Evolutionary conservation across 768 basidiomycete species (phyloP).

Genomic region (Infundibulicybe gibba): DNA sequence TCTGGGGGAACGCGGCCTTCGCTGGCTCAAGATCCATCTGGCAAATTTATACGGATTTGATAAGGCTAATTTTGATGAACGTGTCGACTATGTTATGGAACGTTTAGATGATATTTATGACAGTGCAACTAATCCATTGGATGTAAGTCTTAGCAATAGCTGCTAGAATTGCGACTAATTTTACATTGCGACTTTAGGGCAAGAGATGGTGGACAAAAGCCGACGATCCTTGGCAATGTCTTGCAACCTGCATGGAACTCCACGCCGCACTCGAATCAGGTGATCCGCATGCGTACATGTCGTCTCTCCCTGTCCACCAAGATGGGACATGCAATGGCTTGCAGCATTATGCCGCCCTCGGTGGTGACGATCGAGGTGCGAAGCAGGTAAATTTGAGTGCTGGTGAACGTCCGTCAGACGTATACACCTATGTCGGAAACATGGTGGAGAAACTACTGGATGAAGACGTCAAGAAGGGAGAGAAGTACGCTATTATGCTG

Average conservation of each 20-base stretch:
- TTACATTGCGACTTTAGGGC: slow-evolving; percentile 41
- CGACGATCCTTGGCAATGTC: slow-evolving; percentile 97
- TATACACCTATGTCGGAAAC: slow-evolving; percentile 87
- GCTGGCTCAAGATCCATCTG: slow-evolving; percentile 95
- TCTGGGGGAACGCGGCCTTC: slow-evolving; percentile 79
- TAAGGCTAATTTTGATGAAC: slow-evolving; percentile 92
- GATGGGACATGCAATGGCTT: slow-evolving; percentile 98
- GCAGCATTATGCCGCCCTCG: slow-evolving; percentile 97
- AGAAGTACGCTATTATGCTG: slow-evolving; percentile 56
- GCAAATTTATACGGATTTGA: slow-evolving; percentile 93
- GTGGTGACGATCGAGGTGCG: slow-evolving; percentile 87
- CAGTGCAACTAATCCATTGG: slow-evolving; percentile 75
- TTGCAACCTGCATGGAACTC: slow-evolving; percentile 92
- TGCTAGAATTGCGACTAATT: background rate
- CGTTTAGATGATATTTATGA: slow-evolving; percentile 79
- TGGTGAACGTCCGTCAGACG: slow-evolving; percentile 86
- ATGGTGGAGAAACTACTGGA: slow-evolving; percentile 74
- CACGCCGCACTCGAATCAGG: slow-evolving; percentile 69
- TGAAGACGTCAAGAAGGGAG: slow-evolving; percentile 49
- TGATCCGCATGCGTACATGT: slow-evolving; percentile 59
- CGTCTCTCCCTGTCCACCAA: slow-evolving; percentile 88
- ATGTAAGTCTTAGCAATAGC: slow-evolving; percentile 34
- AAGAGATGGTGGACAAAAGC: slow-evolving; percentile 85
- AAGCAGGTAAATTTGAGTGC: slow-evolving; percentile 87
- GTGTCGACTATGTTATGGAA: slow-evolving; percentile 73